Percentiles rank a stretch among this genome's conserved stretches.
These are phyloP conservation scores for Pezicula rhizophila DNA, from an alignment of 2,329 filamentous ascomycete genomes.

Conservation along the genomic window DNA sequence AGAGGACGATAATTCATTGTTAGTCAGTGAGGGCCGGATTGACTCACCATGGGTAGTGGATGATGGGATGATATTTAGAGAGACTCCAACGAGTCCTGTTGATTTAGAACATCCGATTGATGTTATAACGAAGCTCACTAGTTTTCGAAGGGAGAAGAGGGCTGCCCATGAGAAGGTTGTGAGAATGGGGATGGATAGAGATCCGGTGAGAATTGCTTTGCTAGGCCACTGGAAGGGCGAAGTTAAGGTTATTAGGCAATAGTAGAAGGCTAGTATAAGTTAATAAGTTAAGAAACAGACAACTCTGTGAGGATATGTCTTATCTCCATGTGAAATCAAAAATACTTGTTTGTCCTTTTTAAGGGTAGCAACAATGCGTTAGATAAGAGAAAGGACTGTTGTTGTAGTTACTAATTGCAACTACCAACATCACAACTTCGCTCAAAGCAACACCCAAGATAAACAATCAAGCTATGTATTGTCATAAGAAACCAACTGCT, in stretches of 20 bases:
- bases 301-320: too few species aligned
- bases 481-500: too few species aligned
- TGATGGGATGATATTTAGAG: slow-evolving; percentile 5
- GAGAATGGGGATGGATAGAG: background rate
- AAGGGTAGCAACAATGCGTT: too few species aligned
- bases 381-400: too few species aligned
- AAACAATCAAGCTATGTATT: too few species aligned
- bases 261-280: background rate
- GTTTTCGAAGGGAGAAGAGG: slow-evolving; percentile 11
- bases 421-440: too few species aligned
- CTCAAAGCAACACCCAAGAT: too few species aligned
- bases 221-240: slow-evolving; percentile 16
- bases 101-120: slow-evolving; percentile 4
- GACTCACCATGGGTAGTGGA: slow-evolving; percentile 3
- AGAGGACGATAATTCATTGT: slow-evolving; percentile 13
- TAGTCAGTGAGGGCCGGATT: slow-evolving; percentile 12
- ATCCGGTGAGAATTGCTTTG: slow-evolving; percentile 6
- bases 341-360: too few species aligned
- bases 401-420: too few species aligned
- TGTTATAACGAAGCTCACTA: slow-evolving; percentile 10
- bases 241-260: slow-evolving; percentile 12
- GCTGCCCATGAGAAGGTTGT: slow-evolving; percentile 6
- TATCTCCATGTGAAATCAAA: too few species aligned
- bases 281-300: background rate
- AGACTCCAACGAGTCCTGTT: background rate